These are phyloP conservation scores for Talaromyces sp. DNA, from an alignment of 2,329 filamentous ascomycete species.

Conservation along the genomic window DNA sequence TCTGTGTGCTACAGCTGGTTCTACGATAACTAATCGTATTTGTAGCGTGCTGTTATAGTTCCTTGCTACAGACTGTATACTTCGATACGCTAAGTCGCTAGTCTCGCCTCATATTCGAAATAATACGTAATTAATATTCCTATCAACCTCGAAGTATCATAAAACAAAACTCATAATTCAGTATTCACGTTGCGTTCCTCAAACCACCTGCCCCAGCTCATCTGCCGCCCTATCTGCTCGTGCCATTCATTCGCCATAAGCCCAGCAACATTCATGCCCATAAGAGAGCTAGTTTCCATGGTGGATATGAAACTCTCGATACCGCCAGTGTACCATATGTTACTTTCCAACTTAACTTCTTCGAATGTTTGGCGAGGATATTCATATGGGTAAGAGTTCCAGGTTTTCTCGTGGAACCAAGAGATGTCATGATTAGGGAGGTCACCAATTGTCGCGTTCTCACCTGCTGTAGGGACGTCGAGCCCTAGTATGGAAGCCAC, in stretches of 20 bases:
- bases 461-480: slow-evolving; percentile 19
- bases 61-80: too few species aligned
- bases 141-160: too few species aligned
- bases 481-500: slow-evolving; percentile 48
- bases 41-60: too few species aligned
- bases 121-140: too few species aligned
- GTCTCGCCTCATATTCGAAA: too few species aligned
- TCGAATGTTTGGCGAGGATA: slow-evolving; percentile 86
- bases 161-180: neutral
- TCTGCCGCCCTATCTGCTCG: slow-evolving; percentile 1
- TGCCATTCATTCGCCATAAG: slow-evolving; percentile 45
- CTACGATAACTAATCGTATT: neutral
- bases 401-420: slow-evolving; percentile 74
- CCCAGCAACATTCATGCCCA: slow-evolving; percentile 63
- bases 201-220: slow-evolving; percentile 7
- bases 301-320: slow-evolving; percentile 95
- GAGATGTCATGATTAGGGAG: slow-evolving; percentile 51
- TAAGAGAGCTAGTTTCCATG: slow-evolving; percentile 93
- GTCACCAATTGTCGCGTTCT: slow-evolving; percentile 27
- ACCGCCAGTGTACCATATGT: slow-evolving; percentile 55
- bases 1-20: neutral
- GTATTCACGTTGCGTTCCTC: neutral
- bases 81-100: too few species aligned
- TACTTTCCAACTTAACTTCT: slow-evolving; percentile 59
- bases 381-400: slow-evolving; percentile 80